Evolutionary conservation across 306 rosid species (phyloP), one percentile per base, ranked within the genome.

Genomic region (Alnus glutinosa): DNA sequence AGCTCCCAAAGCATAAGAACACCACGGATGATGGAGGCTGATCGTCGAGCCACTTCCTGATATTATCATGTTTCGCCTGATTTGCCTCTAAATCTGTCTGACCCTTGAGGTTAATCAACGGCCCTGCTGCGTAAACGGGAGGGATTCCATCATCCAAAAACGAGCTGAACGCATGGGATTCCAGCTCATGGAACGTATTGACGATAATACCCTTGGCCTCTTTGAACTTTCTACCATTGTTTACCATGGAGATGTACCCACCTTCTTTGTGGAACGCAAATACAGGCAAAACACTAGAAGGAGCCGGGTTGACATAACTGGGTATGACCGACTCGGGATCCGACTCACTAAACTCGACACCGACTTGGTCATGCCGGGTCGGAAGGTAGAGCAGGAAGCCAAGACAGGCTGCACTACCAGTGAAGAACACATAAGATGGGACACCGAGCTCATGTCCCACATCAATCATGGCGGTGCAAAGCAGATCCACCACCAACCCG

Each of bases 1-100:
- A 8, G 68, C 83, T 87, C 9, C 90, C 89, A 12, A 87, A 87
- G 77, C 90, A 82, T 69, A 87, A 81, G 82, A 85, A 68, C 19
- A 86, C 75, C 15, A 86, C 91, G 3, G 89, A 86, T 4, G 70
- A 74, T 5, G 57, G n/a, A 2, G 86, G 80, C 64, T 88, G 88
- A 30, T 39, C 76, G 13, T 88, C 88, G 5, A 88, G 85, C 89
- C 89, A 88, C 42, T 14, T 62, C 78, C 73, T 44, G 70, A 88
- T 67, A 14, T 50, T 10, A 16, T 66, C 78, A 32, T 49, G 75
- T 34, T 75, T 18, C n/a, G 37, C 0, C 15, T 46, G 23, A 1
- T 58, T 70, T 7, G 44, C 28, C 11, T 14, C 37, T 7, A 9
- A 6, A 62, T 15, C 28, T 42, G 6, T 18, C 67, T 69, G 1